Base-by-base conservation (phyloP, 768 basidiomycete genomes). In the Leccinum disarticulatum region DNA sequence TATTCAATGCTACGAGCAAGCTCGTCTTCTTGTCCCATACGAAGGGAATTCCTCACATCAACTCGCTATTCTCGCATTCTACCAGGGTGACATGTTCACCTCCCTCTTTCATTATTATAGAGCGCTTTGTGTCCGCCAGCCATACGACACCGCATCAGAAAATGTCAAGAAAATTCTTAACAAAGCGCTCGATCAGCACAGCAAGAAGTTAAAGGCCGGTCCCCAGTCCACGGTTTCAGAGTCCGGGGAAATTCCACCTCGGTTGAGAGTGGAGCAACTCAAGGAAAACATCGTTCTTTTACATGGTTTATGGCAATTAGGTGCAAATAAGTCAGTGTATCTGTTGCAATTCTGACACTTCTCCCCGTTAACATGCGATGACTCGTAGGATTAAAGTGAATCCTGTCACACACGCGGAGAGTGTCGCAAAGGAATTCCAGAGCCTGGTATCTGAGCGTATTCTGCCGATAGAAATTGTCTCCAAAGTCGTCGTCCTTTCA, bases 31-130 rank as follows among this genome's bases (percentile, higher is more conserved):
- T 9, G 77, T 91, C 6, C 96, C 97, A 0, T 80, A 88, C 57
- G 92, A 96, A 64, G 97, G 96, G 64, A 95, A 98, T 68, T 85
- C 97, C 1, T 96, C 90, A 19, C 96, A 98, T 71, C 97, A 98
- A 73, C 85, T 98, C 19, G 97, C 96, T 4, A 95, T 98, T 60
- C 83, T 98, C 33, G 84, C 93, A 3, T 86, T 88, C 5, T 95
- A 97, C 72, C 81, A 88, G 65, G 81, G 83, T 61, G 93, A 98
- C 74, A 79, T 83, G n/a, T 94, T 96, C 67, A 75, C 79, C 33
- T 87, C 91, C 31, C 77, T 93, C 9, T 82, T 90, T 54, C 89
- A 94, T 73, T 96, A 98, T 73, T 95, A 95, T 70, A 88, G 94
- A 31, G 91, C 96, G 2, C 79, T 98, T 13, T 95, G 93, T 67